These are phyloP conservation scores for Blastobotrys mokoenaii DNA, from an alignment of 805 yeast genomes.

Conservation along the genomic window DNA sequence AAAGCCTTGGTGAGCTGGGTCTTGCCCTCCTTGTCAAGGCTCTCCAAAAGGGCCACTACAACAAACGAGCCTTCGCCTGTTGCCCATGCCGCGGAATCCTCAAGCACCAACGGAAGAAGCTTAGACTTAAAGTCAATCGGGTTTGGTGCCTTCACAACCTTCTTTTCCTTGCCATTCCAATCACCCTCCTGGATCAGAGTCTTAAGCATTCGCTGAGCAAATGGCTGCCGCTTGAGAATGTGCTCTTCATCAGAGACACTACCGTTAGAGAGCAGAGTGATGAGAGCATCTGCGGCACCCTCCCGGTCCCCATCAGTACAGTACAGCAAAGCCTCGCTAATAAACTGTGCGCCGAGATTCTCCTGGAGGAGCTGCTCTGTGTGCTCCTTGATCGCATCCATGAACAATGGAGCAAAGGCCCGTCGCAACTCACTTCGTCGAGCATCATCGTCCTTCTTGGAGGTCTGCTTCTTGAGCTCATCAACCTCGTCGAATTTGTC, in stretches of 20 bases:
- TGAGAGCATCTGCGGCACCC: constrained; percentile 38
- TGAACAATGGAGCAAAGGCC: constrained; percentile 57
- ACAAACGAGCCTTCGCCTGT: constrained; percentile 69
- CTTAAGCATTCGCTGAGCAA: constrained; percentile 65
- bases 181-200: constrained; percentile 78
- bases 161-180: constrained; percentile 61
- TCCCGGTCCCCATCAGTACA: constrained; percentile 36
- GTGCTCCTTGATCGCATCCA: constrained; percentile 43
- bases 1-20: constrained; percentile 45
- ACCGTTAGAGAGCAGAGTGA: constrained; percentile 39
- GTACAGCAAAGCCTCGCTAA: constrained; percentile 63
- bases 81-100: constrained; percentile 58
- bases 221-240: constrained; percentile 56
- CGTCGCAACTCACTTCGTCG: constrained; percentile 64
- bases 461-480: constrained; percentile 54
- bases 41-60: constrained; percentile 70
- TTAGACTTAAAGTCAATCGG: constrained; percentile 36
- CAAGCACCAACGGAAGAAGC: constrained; percentile 44
- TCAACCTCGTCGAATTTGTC: constrained; percentile 54
- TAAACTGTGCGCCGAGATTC: constrained; percentile 76
- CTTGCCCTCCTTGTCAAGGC: constrained; percentile 36
- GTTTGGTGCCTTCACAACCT: constrained; percentile 43
- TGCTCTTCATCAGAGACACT: constrained; percentile 61
- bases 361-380: constrained; percentile 50
- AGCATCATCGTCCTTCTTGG: constrained; percentile 75